Conservation (phyloP, 2,329 filamentous ascomycete species). For the Teratosphaeriaceae sp. region DNA sequence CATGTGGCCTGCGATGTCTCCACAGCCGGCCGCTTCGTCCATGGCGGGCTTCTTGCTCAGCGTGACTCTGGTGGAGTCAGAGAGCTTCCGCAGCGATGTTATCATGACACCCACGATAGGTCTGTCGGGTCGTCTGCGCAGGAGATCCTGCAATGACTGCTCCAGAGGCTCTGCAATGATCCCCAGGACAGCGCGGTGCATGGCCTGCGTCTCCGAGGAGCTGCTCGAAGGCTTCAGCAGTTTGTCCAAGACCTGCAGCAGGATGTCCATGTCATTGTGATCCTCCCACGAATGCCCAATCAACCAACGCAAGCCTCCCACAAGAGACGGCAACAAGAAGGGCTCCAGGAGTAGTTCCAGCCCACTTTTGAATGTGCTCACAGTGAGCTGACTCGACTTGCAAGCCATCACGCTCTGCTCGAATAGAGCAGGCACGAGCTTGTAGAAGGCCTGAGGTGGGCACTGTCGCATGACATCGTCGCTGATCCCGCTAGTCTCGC, state of each 20-base stretch:
- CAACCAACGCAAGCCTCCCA: conserved; percentile 67
- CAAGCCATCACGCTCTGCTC: conserved; percentile 67
- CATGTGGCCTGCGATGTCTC: conserved; percentile 47
- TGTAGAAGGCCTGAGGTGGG: conserved; percentile 74
- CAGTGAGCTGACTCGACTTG: conserved; percentile 56
- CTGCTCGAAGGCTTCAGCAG: conserved; percentile 64
- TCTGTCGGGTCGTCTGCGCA: conserved; percentile 59
- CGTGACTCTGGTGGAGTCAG: conserved; percentile 55
- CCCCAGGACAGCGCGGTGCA: conserved; percentile 65
- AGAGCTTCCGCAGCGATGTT: conserved; percentile 55
- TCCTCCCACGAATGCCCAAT: conserved; percentile 62
- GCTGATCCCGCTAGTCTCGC: conserved; percentile 57
- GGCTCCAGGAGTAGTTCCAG: conserved; percentile 76
- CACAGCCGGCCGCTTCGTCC: conserved; percentile 6
- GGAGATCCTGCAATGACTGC: conserved; percentile 59
- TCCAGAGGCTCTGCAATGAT: conserved; percentile 65
- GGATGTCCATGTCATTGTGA: conserved; percentile 56
- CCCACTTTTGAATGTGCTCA: conserved; percentile 66
- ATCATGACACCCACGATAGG: conserved; percentile 63
- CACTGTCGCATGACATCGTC: conserved; percentile 79
- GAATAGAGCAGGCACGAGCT: conserved; percentile 70
- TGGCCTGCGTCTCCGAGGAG: conserved; percentile 62
- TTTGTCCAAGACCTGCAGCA: conserved; percentile 65
- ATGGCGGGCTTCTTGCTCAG: conserved; percentile 41
- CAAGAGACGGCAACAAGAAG: conserved; percentile 70